Base-by-base conservation (phyloP, 2,329 filamentous ascomycete genomes). In the Lizonia empirigonia region DNA sequence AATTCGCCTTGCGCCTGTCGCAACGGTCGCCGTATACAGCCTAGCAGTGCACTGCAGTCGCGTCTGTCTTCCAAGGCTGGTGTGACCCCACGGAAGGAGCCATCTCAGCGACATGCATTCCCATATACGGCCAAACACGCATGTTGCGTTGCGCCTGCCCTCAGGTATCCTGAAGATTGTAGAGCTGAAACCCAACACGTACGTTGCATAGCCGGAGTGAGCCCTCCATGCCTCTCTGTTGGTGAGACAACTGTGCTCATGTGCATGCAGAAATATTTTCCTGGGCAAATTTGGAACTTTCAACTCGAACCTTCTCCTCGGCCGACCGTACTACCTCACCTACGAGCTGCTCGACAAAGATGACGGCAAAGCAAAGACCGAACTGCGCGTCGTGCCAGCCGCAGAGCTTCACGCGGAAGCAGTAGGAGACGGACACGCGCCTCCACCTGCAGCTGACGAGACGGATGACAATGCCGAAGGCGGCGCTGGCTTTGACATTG, bases 231-330 rank as follows among this genome's bases (percentile, higher is more conserved):
- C 50, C 30, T 30, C 49, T 33, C 16, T 20, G 18, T 6, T 5
- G 20, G 5, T 35, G n/a, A 13, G 24, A 15, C 19, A 5, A 2
- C 15, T 1, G 7, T 33, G 32, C 42, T 52, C n/a, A 52, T 19
- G 22, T 13, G 20, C 2, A 6, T 10, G 63, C 61, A 97, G 92
- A 32, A 90, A 85, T 35, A 88, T 97, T 59, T 91, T 90, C 1
- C 80, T 97, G 26, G 91, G 91, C 48, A 97, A 97, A 83, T 96
- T 94, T 71, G 94, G 94, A 58, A 85, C 85, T 2, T 97, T 99
- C 69, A 88, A 90, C 13, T 86, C 90, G 44, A 97, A 97, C 69
- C 83, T 94, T 24, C 85, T 99, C 36, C 84, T 99, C 56, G 88
- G 91, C n/a, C 87, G 94, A 7, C 94, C 94, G 0, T 96, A 90